Evolutionary conservation across 1,139 yeast species (phyloP), one percentile per base, ranked within the genome.

Genomic region (Candida gigantensis): DNA sequence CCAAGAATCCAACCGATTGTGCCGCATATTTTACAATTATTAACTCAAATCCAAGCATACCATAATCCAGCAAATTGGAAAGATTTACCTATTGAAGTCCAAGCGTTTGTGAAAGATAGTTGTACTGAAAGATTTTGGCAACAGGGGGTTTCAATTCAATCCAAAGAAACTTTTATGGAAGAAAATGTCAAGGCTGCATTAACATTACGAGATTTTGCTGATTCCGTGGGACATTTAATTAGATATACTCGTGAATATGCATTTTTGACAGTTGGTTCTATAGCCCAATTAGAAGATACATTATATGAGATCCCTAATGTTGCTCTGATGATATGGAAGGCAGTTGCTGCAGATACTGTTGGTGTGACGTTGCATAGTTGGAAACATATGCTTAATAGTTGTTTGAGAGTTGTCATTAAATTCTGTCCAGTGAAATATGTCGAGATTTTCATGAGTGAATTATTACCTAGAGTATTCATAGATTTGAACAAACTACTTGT

Each of bases 81-180:
- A 11, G 86, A 80, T 31, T 69, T 94, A 34, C 97, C 98, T 0
- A 77, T 75, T 3, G 95, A 88, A 39, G 97, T 92, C 2, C 97
- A 87, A 55, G 72, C 92, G 2, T 92, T 94, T 68, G 96, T 92
- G 10, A 76, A 79, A 47, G 85, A 87, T 51, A 84, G 95, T 47
- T 85, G 95, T 34, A 79, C 83, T 57, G 98, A 94, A 64, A 72
- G 97, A 51, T 92, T 92, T 58, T 94, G 99, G 98, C 97, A 94
- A 55, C 95, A 90, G 45, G 98, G 98, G 12, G 95, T 95, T 14
- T 87, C 96, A 2, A 86, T 87, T 41, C 95, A 92, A 60, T 83
- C 96, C 6, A 84, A 88, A 50, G 98, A 94, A 55, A 90, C 95
- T 28, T 94, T 94, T 52, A 84, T 92, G 43, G 96, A 88, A 57